phyloP scores from a whole-genome alignment of 345 rosid genomes.

The Ailanthus altissimus region DNA sequence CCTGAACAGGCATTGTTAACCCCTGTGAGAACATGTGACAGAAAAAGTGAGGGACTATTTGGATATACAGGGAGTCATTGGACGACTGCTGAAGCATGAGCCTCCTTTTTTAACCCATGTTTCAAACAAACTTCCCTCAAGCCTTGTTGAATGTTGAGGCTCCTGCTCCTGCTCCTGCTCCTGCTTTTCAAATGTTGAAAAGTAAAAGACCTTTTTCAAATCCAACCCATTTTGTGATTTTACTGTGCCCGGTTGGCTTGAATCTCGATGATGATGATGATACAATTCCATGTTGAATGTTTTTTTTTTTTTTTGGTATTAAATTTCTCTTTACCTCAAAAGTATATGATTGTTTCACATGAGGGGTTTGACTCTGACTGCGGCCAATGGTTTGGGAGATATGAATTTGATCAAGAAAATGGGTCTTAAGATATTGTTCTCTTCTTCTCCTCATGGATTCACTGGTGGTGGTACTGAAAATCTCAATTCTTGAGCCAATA shows the following conservation, averaged over 20 bases:
- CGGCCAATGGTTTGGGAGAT: neutral
- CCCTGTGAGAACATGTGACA: too few relatives aligned
- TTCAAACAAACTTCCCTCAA: too few relatives aligned
- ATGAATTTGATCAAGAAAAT: neutral
- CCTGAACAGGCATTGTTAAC: too few relatives aligned
- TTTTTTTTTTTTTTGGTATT: neutral
- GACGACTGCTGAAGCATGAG: too few relatives aligned
- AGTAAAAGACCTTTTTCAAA: neutral
- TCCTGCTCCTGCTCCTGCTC: too few relatives aligned
- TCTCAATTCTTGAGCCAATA: neutral
- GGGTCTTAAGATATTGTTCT: neutral
- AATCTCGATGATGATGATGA: too few relatives aligned
- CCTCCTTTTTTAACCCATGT: neutral
- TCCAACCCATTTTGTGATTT: neutral
- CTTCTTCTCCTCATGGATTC: neutral
- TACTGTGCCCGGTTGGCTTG: neutral
- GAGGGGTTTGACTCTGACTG: neutral
- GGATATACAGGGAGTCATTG: too few relatives aligned
- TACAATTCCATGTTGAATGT: neutral
- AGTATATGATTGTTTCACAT: neutral
- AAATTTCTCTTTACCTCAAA: neutral
- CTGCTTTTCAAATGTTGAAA: neutral
- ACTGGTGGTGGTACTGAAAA: neutral
- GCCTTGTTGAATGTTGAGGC: too few relatives aligned
- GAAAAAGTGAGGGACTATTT: too few relatives aligned